phyloP scores from a whole-genome alignment of 768 basidiomycete species.

The Lactifluus piperatus region DNA sequence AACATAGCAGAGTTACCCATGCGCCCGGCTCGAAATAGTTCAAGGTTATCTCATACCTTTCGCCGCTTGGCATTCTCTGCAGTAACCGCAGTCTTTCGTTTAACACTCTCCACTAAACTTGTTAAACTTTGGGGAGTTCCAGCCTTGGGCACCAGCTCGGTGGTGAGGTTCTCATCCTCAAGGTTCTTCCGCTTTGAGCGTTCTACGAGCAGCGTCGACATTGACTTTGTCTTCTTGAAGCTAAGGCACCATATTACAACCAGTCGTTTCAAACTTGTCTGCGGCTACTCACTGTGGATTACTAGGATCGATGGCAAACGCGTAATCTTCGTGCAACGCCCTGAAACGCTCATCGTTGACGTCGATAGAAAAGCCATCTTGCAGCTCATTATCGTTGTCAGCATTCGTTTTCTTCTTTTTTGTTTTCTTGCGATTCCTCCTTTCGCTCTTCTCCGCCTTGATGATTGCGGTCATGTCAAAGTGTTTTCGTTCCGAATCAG shows the following conservation, averaged over 20 bases:
- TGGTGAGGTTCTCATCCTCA: not conserved
- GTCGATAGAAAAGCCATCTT: conserved; percentile 77
- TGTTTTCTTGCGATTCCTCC: conserved; percentile 29
- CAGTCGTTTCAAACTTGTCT: not conserved
- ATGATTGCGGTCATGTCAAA: conserved; percentile 88
- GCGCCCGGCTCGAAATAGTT: not conserved
- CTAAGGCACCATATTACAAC: conserved; percentile 32
- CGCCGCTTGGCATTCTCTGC: conserved; percentile 30
- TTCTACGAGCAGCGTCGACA: conserved; percentile 79
- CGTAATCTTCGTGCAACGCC: conserved; percentile 78
- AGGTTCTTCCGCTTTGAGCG: conserved; percentile 51
- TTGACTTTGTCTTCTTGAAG: conserved; percentile 88
- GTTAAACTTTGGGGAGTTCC: conserved; percentile 34
- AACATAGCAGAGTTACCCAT: not conserved
- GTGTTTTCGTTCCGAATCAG: conserved; percentile 53
- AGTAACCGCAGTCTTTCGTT: conserved; percentile 51
- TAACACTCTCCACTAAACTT: conserved; percentile 77
- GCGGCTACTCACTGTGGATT: conserved; percentile 76
- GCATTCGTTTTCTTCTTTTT: conserved; percentile 38
- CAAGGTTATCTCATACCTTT: conserved; percentile 11
- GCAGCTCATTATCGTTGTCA: conserved; percentile 53
- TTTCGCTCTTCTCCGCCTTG: conserved; percentile 71
- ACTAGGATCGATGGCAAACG: conserved; percentile 92
- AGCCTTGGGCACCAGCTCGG: not conserved
- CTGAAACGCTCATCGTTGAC: conserved; percentile 85